Evolutionary conservation across 106 monocot species (phyloP).

Genomic region (Phalaenopsis aphrodite): DNA sequence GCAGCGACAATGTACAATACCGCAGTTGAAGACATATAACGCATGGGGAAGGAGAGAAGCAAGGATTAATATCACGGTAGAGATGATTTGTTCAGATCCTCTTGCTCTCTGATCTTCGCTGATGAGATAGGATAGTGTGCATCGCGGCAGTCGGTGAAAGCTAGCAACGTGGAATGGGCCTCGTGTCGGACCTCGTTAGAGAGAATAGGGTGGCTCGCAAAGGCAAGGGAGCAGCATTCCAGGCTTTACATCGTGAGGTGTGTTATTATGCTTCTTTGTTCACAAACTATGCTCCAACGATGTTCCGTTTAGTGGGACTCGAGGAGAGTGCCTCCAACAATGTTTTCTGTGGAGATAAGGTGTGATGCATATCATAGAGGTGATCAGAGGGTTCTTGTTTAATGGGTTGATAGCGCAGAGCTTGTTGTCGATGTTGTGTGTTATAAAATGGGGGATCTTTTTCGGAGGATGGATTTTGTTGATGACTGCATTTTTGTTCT

Average conservation of each 20-base stretch:
- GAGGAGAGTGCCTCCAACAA: constrained; percentile 21
- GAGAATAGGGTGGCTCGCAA: constrained; percentile 18
- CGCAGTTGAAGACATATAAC: no score
- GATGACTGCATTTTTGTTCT: constrained; percentile 7
- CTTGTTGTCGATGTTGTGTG: constrained; percentile 21
- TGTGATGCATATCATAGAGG: constrained; percentile 28
- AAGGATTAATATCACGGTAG: neutral
- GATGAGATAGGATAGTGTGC: constrained; percentile 11
- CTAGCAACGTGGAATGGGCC: neutral
- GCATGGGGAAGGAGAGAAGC: neutral
- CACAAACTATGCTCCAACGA: constrained; percentile 30
- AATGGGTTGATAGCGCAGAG: constrained; percentile 17
- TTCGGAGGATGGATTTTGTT: constrained; percentile 7
- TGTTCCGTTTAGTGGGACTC: constrained; percentile 33
- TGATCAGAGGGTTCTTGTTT: constrained; percentile 15
- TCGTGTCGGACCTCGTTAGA: neutral
- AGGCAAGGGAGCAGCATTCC: constrained; percentile 27
- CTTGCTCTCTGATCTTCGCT: neutral
- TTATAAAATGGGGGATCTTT: constrained; percentile 21
- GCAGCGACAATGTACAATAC: no score
- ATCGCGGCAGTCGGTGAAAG: neutral
- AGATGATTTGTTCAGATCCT: neutral
- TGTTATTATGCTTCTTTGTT: constrained; percentile 25
- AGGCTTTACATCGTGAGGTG: constrained; percentile 35
- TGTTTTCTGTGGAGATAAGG: constrained; percentile 25